Evolutionary conservation across 2,329 filamentous ascomycete genomes (phyloP).

Genomic region (Fusarium sp.): DNA sequence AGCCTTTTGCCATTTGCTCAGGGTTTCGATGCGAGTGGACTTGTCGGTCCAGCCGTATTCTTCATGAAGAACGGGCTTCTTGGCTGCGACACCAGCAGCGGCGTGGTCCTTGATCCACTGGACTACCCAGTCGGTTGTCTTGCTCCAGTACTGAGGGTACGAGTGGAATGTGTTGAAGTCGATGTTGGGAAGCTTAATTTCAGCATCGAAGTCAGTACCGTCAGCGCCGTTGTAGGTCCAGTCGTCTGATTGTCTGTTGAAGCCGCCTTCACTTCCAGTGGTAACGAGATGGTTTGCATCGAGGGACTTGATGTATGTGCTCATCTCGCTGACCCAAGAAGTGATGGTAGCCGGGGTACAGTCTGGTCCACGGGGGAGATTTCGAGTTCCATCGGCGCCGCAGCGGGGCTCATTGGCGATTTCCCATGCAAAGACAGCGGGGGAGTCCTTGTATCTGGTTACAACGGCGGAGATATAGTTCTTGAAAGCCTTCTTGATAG

Average conservation of each 20-base stretch:
- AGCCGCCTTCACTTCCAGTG: constrained; percentile 68
- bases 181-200: constrained; percentile 56
- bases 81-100: constrained; percentile 48
- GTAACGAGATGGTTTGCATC: constrained; percentile 65
- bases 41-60: constrained; percentile 57
- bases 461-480: constrained; percentile 70
- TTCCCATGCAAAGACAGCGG: constrained; percentile 74
- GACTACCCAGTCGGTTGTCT: constrained; percentile 62
- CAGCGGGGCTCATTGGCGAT: constrained; percentile 70
- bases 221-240: constrained; percentile 60
- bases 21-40: constrained; percentile 55
- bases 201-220: constrained; percentile 64
- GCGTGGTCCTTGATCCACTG: constrained; percentile 67
- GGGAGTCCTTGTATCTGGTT: constrained; percentile 66
- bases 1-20: constrained; percentile 62
- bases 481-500: constrained; percentile 64
- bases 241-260: constrained; percentile 56
- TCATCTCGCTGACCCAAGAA: constrained; percentile 64
- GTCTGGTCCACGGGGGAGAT: constrained; percentile 54
- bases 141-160: constrained; percentile 66
- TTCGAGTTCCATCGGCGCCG: constrained; percentile 57
- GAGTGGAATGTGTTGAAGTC: constrained; percentile 67
- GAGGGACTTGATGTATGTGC: constrained; percentile 62
- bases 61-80: constrained; percentile 59
- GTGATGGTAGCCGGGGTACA: constrained; percentile 57